Evolutionary conservation across 768 basidiomycete species (phyloP).

Genomic region (Cystoderma amianthinum): DNA sequence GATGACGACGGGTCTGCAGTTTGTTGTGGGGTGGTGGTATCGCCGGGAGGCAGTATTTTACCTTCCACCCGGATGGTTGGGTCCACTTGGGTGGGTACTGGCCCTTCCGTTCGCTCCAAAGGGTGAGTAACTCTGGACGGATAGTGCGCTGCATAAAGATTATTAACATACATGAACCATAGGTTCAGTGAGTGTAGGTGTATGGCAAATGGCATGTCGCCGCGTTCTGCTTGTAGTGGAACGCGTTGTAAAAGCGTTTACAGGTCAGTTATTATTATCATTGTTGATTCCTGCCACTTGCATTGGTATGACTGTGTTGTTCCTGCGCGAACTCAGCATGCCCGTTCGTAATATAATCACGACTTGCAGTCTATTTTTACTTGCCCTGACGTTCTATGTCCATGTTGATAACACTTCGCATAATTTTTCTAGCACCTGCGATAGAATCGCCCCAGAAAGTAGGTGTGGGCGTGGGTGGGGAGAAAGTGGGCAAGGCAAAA

Average conservation of each 20-base stretch:
- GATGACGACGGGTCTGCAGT: constrained; percentile 81
- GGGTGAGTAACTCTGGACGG: constrained; percentile 50
- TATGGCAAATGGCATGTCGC: constrained; percentile 94
- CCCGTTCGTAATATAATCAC: not conserved
- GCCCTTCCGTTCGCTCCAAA: constrained; percentile 86
- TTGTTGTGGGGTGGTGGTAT: constrained; percentile 87
- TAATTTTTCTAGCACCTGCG: not conserved
- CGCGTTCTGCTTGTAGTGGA: constrained; percentile 78
- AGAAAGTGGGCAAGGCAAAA: not conserved
- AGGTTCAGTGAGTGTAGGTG: constrained; percentile 90
- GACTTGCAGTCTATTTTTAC: not conserved
- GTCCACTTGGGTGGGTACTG: constrained; percentile 83
- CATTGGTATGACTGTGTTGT: no score
- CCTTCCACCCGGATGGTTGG: constrained; percentile 87
- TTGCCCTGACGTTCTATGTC: not conserved
- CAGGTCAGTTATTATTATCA: constrained; percentile 19
- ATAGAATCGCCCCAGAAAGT: not conserved
- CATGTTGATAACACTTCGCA: not conserved
- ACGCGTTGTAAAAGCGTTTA: constrained; percentile 59
- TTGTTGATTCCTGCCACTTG: not conserved
- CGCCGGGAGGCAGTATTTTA: constrained; percentile 89
- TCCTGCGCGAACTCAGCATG: no score
- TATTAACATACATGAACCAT: constrained; percentile 2
- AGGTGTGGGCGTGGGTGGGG: not conserved
- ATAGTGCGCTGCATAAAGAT: no score